phyloP scores from a whole-genome alignment of 2,329 filamentous ascomycete genomes.

The Pseudogymnoascus pannorum region DNA sequence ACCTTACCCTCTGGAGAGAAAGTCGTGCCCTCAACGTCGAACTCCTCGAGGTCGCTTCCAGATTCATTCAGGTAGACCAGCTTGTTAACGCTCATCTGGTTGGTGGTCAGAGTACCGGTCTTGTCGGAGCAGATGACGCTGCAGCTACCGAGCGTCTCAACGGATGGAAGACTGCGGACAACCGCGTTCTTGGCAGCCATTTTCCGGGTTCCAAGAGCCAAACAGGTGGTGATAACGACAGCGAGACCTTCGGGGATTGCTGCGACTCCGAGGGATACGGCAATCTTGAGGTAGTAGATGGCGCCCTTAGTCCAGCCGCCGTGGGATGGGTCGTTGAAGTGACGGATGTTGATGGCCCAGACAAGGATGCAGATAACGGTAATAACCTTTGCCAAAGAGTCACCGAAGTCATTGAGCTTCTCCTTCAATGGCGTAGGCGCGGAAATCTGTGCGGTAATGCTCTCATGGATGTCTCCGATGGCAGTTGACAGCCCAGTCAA shows the following conservation, averaged over 20 bases:
- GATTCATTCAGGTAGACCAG: constrained; percentile 72
- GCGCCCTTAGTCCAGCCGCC: constrained; percentile 93
- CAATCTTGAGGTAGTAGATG: constrained; percentile 99
- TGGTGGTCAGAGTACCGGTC: constrained; percentile 94
- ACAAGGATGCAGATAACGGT: constrained; percentile 93
- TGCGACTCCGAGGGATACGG: constrained; percentile 93
- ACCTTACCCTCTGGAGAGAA: constrained; percentile 79
- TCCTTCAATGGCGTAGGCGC: constrained; percentile 96
- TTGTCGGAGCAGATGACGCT: constrained; percentile 99
- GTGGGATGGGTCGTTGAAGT: constrained; percentile 92
- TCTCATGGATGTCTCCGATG: constrained; percentile 98
- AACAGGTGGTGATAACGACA: constrained; percentile 97
- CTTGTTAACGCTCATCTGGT: constrained; percentile 98
- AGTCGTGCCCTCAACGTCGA: constrained; percentile 87
- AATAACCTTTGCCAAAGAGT: constrained; percentile 93
- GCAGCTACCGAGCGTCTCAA: constrained; percentile 97
- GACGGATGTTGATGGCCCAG: constrained; percentile 96
- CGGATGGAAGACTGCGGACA: constrained; percentile 89
- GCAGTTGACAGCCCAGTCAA: constrained; percentile 85
- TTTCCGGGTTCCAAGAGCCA: constrained; percentile 91
- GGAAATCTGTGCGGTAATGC: constrained; percentile 95
- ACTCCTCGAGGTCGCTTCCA: constrained; percentile 70
- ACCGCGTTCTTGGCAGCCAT: constrained; percentile 99
- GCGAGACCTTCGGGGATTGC: constrained; percentile 96
- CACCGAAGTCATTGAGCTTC: constrained; percentile 97